Conservation (phyloP, 768 basidiomycete genomes). For the Leucosporidium creatinivorum region DNA sequence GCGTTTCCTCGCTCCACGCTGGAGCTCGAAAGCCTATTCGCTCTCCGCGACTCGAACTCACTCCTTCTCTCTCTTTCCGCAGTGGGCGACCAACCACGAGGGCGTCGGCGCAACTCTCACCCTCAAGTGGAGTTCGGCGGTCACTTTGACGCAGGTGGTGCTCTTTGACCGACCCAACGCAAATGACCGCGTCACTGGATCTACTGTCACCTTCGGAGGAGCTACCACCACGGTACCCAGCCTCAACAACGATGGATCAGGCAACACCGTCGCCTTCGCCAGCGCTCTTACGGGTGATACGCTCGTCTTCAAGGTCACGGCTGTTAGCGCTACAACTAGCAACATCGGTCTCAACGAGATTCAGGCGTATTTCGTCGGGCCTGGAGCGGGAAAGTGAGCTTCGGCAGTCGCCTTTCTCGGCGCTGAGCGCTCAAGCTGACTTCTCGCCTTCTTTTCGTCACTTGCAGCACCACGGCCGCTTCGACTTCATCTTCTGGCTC, state of each 20-base stretch:
- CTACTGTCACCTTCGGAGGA: slow-evolving; percentile 9
- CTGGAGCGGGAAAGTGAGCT: too few species aligned
- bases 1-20: too few species aligned
- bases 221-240: background rate
- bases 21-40: too few species aligned
- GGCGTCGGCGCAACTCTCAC: slow-evolving; percentile 7
- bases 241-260: too few species aligned
- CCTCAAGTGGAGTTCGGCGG: slow-evolving; percentile 11
- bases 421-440: too few species aligned
- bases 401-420: too few species aligned
- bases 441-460: too few species aligned
- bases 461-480: too few species aligned
- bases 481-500: too few species aligned
- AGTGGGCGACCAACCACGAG: slow-evolving; percentile 5
- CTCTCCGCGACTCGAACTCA: too few species aligned
- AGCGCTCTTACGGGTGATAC: background rate
- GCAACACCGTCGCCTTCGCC: background rate
- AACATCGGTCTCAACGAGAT: slow-evolving; percentile 29
- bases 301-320: slow-evolving; percentile 23
- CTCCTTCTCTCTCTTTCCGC: background rate
- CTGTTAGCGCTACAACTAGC: slow-evolving; percentile 3
- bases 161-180: slow-evolving; percentile 20
- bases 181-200: slow-evolving; percentile 20
- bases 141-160: background rate
- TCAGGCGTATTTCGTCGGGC: slow-evolving; percentile 6